Conservation (phyloP, 768 basidiomycete species). For the Tylopilus sp. region DNA sequence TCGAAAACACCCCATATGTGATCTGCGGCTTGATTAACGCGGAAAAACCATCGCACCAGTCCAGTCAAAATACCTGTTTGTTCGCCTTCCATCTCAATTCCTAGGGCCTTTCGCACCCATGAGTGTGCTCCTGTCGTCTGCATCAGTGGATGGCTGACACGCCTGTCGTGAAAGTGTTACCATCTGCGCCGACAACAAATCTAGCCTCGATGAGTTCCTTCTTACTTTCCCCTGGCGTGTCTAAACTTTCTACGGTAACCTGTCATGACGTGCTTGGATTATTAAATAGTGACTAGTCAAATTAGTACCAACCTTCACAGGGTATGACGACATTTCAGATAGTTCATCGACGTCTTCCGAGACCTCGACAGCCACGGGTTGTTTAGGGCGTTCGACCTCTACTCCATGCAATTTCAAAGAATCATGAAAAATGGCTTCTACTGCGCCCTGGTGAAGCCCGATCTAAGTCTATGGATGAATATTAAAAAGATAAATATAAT, state of each 20-base stretch:
- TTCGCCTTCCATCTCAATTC: conserved; percentile 46
- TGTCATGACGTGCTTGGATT: not conserved
- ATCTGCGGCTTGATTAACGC: not conserved
- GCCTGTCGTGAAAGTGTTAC: conserved; percentile 11
- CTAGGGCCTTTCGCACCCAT: conserved; percentile 44
- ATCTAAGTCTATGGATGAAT: not conserved
- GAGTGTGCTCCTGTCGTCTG: conserved; percentile 40
- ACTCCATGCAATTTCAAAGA: not conserved
- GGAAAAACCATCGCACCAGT: not conserved
- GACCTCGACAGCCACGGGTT: not conserved
- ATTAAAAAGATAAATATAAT: not conserved
- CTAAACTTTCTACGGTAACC: conserved; percentile 19
- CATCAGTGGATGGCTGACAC: not conserved
- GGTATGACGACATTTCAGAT: conserved; percentile 25
- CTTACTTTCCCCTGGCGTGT: conserved; percentile 23
- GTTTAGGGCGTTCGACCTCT: not conserved
- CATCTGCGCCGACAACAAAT: conserved; percentile 37
- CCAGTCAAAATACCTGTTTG: conserved; percentile 24
- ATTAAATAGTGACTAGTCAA: not conserved
- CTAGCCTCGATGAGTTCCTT: conserved; percentile 33
- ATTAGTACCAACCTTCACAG: conserved; percentile 25
- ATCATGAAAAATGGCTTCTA: not conserved
- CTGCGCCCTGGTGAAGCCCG: not conserved
- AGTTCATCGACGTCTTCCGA: not conserved
- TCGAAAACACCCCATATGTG: conserved; percentile 2